Evolutionary conservation across 1,284 basidiomycete genomes (phyloP).

Genomic region (Malassezia arunalokei): DNA sequence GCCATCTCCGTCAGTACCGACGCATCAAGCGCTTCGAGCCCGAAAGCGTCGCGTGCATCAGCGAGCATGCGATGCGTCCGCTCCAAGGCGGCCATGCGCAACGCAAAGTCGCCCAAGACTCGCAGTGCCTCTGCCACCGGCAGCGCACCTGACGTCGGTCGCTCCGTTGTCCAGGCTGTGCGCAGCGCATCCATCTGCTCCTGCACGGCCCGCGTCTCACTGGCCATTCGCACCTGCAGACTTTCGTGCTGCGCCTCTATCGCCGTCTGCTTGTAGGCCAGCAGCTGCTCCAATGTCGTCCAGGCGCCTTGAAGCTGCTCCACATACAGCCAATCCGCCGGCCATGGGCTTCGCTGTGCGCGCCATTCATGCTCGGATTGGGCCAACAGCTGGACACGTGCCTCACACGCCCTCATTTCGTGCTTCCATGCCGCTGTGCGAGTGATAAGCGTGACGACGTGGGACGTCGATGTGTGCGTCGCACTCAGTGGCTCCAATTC

Average conservation of each 20-base stretch:
- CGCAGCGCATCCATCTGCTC: constrained; percentile 65
- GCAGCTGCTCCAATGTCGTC: constrained; percentile 94
- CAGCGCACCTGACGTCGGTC: constrained; percentile 89
- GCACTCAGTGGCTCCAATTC: constrained; percentile 85
- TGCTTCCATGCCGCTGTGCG: constrained; percentile 97
- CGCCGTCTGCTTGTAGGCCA: constrained; percentile 92
- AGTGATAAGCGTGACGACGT: constrained; percentile 95
- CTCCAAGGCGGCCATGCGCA: constrained; percentile 71
- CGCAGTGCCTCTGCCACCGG: constrained; percentile 90
- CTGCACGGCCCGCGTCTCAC: constrained; percentile 79
- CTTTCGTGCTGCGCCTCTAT: constrained; percentile 97
- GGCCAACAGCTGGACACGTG: constrained; percentile 85
- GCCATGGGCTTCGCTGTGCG: constrained; percentile 89
- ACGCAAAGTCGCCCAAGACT: constrained; percentile 84
- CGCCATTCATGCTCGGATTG: constrained; percentile 92
- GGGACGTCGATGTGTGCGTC: constrained; percentile 59
- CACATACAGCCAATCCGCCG: constrained; percentile 93
- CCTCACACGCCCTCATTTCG: constrained; percentile 91
- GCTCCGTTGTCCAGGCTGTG: constrained; percentile 84
- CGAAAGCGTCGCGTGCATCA: constrained; percentile 88
- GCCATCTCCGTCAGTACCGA: constrained; percentile 82
- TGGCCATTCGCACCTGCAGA: constrained; percentile 94
- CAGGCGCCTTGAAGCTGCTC: constrained; percentile 95
- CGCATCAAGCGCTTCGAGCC: constrained; percentile 78
- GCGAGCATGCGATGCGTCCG: constrained; percentile 89